These are phyloP conservation scores for Solanum aculeatissimum DNA, from an alignment of 305 asterid genomes.

Conservation along the genomic window DNA sequence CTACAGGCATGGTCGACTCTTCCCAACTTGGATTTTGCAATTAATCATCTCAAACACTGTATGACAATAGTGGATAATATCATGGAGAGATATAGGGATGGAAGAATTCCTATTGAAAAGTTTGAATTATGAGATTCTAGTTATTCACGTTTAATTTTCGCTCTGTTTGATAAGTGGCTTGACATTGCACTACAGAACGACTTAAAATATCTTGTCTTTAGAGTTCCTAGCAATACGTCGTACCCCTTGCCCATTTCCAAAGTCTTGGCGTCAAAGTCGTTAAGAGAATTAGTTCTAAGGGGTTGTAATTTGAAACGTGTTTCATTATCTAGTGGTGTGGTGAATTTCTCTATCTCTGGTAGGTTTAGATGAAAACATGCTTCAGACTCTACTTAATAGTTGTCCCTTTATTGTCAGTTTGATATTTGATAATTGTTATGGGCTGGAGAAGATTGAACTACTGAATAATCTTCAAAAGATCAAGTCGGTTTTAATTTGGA, in stretches of 20 bases:
- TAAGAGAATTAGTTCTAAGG: neutral
- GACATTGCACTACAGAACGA: neutral
- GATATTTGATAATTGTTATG: neutral
- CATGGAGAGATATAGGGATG: neutral
- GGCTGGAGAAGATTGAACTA: neutral
- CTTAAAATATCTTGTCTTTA: neutral
- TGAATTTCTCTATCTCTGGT: neutral
- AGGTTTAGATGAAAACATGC: neutral
- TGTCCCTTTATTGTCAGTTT: neutral
- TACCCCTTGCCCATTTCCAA: neutral
- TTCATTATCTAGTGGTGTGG: neutral
- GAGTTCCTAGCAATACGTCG: neutral
- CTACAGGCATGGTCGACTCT: neutral
- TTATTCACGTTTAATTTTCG: neutral
- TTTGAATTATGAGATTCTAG: neutral
- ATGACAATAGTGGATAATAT: neutral
- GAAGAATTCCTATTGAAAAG: neutral
- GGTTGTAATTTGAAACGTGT: neutral
- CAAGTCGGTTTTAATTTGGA: neutral
- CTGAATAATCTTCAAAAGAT: neutral
- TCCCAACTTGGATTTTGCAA: neutral
- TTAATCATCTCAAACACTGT: neutral
- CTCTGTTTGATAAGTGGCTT: neutral
- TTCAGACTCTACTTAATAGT: neutral
- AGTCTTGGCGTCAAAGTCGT: neutral